Base-by-base conservation (phyloP, 108 stramenopile species). In the Discostella pseudostelligera region DNA sequence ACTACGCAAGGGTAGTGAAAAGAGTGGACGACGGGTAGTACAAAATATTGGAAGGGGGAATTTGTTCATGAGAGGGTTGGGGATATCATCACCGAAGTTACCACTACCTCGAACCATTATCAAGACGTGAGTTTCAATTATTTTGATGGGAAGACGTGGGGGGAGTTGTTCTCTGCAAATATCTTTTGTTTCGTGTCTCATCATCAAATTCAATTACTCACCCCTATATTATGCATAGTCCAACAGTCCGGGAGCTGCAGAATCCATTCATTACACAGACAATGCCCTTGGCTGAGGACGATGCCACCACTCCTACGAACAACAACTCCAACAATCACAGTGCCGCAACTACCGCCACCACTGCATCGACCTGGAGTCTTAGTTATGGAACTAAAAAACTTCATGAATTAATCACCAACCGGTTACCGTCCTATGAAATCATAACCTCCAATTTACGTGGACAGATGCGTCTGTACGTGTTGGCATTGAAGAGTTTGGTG, bases 381-480 rank as follows among this genome's bases (percentile, higher is more conserved):
- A 44, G 26, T 16, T 77, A 80, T 66, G 84, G 81, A 44, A 62
- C 59, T 2, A 47, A 36, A 8, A 48, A 53, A 49, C 42, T 78
- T 20, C 13, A 28, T 11, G 26, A 69, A 2, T 57, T 76, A 21
- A 62, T 76, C 14, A 11, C 35, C 40, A 25, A 44, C 39, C 69
- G 19, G 12, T 81, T 59, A 32, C 83, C 72, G 25, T 72, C 58
- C n/a, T 83, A 69, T 53, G 42, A 58, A n/a, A 44, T 70, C 11
- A 29, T 83, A 19, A 54, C 72, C n/a, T 35, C 69, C 56, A 55
- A 77, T 59, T 64, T 73, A 39, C 22, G 83, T 9, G 75, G 85
- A 59, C 59, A 86, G 70, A 80, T 86, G 83, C 60, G 75, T 22
- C 39, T 82, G 32, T 32, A 70, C 39, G 39, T 87, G 21, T 55